Evolutionary conservation across 2,329 filamentous ascomycete genomes (phyloP).

Genomic region (Helicocarpus griseus): DNA sequence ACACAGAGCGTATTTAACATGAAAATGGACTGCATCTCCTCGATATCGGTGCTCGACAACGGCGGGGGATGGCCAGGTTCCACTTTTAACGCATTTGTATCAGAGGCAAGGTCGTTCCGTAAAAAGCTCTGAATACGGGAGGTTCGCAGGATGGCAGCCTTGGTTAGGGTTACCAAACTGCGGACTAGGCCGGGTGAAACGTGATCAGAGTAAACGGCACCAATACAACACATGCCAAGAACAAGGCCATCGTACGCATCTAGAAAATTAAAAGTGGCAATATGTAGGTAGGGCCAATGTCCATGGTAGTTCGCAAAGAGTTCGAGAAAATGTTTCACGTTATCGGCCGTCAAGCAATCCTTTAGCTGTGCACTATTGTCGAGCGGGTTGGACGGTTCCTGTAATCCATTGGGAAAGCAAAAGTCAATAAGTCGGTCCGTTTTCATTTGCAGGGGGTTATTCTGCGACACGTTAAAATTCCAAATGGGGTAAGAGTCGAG

Average conservation of each 20-base stretch:
- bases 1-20: conserved; percentile 53
- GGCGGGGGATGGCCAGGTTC: conserved; percentile 5
- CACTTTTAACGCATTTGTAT: not conserved
- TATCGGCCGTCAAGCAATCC: conserved; percentile 54
- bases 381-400: conserved; percentile 46
- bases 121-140: conserved; percentile 16
- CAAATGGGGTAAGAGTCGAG: conserved; percentile 34
- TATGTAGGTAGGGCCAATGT: conserved; percentile 64
- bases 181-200: conserved; percentile 53
- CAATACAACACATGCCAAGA: conserved; percentile 61
- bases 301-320: conserved; percentile 60
- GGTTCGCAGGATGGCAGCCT: conserved; percentile 29
- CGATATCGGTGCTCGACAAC: conserved; percentile 36
- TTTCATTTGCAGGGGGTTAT: conserved; percentile 36
- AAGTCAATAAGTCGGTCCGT: conserved; percentile 45
- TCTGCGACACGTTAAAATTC: conserved; percentile 41
- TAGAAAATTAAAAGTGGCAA: conserved; percentile 59
- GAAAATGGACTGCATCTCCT: conserved; percentile 59
- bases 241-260: conserved; percentile 58
- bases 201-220: conserved; percentile 62
- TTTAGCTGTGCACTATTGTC: conserved; percentile 39
- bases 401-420: conserved; percentile 47
- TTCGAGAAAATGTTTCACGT: conserved; percentile 61
- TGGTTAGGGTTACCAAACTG: conserved; percentile 57
- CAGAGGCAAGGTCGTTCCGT: not conserved